These are phyloP conservation scores for Umbellularia californica DNA, from an alignment of 164 flowering plant genomes.

Conservation along the genomic window DNA sequence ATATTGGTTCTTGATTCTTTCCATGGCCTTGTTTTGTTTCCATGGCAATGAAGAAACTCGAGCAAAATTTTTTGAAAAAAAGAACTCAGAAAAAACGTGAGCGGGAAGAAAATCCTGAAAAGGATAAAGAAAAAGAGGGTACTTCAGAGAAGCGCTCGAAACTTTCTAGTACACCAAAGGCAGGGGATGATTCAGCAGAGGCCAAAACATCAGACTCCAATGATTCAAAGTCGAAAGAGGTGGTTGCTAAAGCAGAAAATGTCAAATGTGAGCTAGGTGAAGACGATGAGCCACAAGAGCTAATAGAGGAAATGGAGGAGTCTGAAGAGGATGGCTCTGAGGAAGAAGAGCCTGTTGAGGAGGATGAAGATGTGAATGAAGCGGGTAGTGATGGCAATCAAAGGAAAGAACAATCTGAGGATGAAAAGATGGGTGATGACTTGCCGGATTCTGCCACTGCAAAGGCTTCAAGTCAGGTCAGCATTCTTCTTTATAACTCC, in stretches of 20 bases:
- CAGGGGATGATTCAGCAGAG: constrained; percentile 12
- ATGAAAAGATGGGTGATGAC: constrained; percentile 1
- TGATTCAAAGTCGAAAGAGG: background rate
- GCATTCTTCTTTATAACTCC: background rate
- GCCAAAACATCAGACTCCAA: constrained; percentile 6
- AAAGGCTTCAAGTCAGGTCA: background rate
- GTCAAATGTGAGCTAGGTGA: background rate
- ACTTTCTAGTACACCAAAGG: constrained; percentile 24
- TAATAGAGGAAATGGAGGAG: background rate
- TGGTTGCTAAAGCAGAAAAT: background rate
- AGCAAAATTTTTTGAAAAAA: constrained; percentile 47
- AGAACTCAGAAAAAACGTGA: constrained; percentile 71
- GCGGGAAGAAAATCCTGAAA: constrained; percentile 46
- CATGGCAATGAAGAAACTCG: constrained; percentile 48
- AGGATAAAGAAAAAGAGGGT: constrained; percentile 30
- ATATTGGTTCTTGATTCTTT: background rate
- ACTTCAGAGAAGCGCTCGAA: constrained; percentile 50
- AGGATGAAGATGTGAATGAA: constrained; percentile 60
- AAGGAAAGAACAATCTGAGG: constrained; percentile 34
- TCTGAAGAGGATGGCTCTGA: constrained; percentile 48
- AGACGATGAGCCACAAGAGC: background rate
- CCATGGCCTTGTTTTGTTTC: background rate
- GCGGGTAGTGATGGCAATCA: constrained; percentile 24
- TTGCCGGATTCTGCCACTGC: background rate
- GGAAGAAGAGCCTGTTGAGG: constrained; percentile 61